These are phyloP conservation scores for Trametes meyenii DNA, from an alignment of 768 basidiomycete species.

Conservation along the genomic window DNA sequence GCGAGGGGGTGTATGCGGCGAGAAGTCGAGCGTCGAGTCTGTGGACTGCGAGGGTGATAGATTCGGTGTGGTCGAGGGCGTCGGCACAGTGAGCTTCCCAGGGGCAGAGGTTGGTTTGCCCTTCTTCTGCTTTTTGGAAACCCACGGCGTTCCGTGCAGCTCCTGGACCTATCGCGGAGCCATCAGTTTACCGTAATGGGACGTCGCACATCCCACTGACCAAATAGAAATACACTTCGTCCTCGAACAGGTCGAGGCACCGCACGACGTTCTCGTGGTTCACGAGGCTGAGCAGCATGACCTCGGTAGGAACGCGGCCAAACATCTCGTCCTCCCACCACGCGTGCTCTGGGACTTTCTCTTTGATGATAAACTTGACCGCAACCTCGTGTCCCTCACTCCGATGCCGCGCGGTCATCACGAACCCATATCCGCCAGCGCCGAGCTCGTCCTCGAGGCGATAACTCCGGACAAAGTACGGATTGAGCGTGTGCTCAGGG, in stretches of 20 bases:
- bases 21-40: slow-evolving; percentile 47
- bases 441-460: slow-evolving; percentile 78
- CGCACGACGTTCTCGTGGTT: slow-evolving; percentile 82
- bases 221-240: slow-evolving; percentile 82
- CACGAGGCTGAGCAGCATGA: slow-evolving; percentile 71
- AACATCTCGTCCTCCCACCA: slow-evolving; percentile 65
- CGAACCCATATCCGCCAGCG: slow-evolving; percentile 93
- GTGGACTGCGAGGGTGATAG: slow-evolving; percentile 60
- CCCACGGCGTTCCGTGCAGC: slow-evolving; percentile 91
- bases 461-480: slow-evolving; percentile 62
- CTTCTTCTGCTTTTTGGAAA: slow-evolving; percentile 44
- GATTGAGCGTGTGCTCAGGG: slow-evolving; percentile 57
- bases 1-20: slow-evolving; percentile 44
- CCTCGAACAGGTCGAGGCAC: slow-evolving; percentile 85
- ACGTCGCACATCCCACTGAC: slow-evolving; percentile 47
- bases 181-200: slow-evolving; percentile 11
- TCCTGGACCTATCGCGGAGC: slow-evolving; percentile 72
- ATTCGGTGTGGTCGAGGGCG: slow-evolving; percentile 57
- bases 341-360: slow-evolving; percentile 57
- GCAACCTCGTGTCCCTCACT: slow-evolving; percentile 71
- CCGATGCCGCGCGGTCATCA: slow-evolving; percentile 80
- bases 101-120: slow-evolving; percentile 30
- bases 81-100: slow-evolving; percentile 40
- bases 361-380: slow-evolving; percentile 93
- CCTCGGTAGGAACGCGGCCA: slow-evolving; percentile 78